phyloP scores from a whole-genome alignment of 2,329 filamentous ascomycete species.

The Diplodia corticola region DNA sequence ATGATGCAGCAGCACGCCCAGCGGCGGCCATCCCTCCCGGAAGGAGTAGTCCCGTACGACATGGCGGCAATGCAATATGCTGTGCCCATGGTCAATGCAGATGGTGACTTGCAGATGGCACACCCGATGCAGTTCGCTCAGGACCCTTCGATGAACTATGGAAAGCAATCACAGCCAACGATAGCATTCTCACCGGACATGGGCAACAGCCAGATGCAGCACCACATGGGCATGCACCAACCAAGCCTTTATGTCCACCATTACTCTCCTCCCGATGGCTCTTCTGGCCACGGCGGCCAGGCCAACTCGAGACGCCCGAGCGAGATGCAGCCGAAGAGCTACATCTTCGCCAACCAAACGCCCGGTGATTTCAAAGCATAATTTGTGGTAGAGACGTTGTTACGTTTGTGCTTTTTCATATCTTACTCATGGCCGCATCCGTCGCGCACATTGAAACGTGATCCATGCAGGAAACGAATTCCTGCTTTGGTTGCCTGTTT shows the following conservation, averaged over 20 bases:
- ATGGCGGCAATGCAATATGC: slow-evolving; percentile 24
- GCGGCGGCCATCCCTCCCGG: slow-evolving; percentile 26
- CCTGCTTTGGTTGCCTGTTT: slow-evolving; percentile 10
- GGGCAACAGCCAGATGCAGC: slow-evolving; percentile 7
- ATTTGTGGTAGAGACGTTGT: slow-evolving; percentile 1
- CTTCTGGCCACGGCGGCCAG: background rate
- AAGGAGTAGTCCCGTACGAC: slow-evolving; percentile 16
- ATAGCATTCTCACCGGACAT: slow-evolving; percentile 1
- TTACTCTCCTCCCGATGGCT: slow-evolving; percentile 43
- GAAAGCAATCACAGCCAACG: slow-evolving; percentile 1
- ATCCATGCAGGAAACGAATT: slow-evolving; percentile 16
- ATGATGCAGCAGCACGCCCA: slow-evolving; percentile 1
- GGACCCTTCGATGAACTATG: slow-evolving; percentile 14
- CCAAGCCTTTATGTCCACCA: slow-evolving; percentile 49
- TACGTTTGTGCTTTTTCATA: slow-evolving; percentile 4
- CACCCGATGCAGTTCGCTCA: slow-evolving; percentile 25
- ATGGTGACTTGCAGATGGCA: slow-evolving; percentile 25
- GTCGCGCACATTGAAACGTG: slow-evolving; percentile 1
- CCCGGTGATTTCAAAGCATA: slow-evolving; percentile 44
- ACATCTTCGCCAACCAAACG: slow-evolving; percentile 50
- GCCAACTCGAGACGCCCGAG: slow-evolving; percentile 28
- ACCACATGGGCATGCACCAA: slow-evolving; percentile 30
- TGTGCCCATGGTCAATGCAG: slow-evolving; percentile 27
- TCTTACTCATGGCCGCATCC: slow-evolving; percentile 12
- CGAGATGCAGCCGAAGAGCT: slow-evolving; percentile 46